Percentiles rank a stretch among this genome's conserved stretches.
These are phyloP conservation scores for Hericium rajendrae DNA, from an alignment of 768 basidiomycete genomes.

Conservation along the genomic window DNA sequence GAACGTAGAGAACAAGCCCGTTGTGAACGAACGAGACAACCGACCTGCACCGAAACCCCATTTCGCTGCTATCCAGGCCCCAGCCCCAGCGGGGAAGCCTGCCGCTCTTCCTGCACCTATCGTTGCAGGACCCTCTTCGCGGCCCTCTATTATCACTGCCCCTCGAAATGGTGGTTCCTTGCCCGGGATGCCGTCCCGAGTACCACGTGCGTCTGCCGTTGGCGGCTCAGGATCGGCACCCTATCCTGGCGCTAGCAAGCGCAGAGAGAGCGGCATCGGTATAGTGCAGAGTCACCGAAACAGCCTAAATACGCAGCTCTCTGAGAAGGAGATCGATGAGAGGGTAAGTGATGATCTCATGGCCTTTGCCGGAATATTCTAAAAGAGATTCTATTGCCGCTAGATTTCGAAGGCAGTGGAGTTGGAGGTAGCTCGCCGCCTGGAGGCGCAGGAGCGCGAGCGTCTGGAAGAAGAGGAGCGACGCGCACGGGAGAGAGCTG, in stretches of 20 bases:
- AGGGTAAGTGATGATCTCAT: slow-evolving; percentile 35
- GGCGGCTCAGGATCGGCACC: slow-evolving; percentile 4
- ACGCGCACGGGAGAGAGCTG: slow-evolving; percentile 11
- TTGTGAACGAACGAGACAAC: slow-evolving; percentile 66
- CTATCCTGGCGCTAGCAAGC: slow-evolving; percentile 6
- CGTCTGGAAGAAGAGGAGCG: slow-evolving; percentile 17
- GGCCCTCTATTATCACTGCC: slow-evolving; percentile 16
- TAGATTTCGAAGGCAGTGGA: slow-evolving; percentile 71
- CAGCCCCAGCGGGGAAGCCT: slow-evolving; percentile 35
- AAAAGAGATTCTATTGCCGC: too few relatives aligned
- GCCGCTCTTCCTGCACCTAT: neutral
- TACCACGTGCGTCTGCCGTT: slow-evolving; percentile 8
- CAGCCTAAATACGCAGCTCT: slow-evolving; percentile 26
- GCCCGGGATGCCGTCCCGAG: slow-evolving; percentile 7
- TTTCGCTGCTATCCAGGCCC: slow-evolving; percentile 50
- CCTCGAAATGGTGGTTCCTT: neutral
- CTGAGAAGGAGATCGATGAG: slow-evolving; percentile 68
- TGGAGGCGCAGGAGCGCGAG: slow-evolving; percentile 32
- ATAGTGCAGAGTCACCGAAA: slow-evolving; percentile 5
- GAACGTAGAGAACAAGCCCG: slow-evolving; percentile 77
- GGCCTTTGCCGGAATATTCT: neutral
- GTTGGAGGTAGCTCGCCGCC: slow-evolving; percentile 59
- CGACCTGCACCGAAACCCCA: slow-evolving; percentile 49
- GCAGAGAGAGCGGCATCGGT: slow-evolving; percentile 12
- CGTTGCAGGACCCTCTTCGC: slow-evolving; percentile 8